These are phyloP conservation scores for Xylaria grammica DNA, from an alignment of 495 filamentous ascomycete species.

Conservation along the genomic window DNA sequence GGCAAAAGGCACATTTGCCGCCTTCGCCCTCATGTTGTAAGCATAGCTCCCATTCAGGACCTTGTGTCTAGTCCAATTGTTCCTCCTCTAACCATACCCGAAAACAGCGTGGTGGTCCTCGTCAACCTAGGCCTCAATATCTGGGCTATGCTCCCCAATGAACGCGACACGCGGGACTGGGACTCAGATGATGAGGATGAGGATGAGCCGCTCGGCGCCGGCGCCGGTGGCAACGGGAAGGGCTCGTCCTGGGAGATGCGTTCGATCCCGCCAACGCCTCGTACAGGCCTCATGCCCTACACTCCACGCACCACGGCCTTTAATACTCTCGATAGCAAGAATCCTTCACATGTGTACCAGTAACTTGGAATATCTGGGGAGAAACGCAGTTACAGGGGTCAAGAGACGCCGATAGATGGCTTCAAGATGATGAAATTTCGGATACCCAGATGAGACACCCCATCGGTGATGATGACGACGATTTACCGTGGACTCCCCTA, in stretches of 20 bases:
- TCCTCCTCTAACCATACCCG: constrained; percentile 21
- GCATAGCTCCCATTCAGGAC: constrained; percentile 33
- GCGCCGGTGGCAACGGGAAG: constrained; percentile 19
- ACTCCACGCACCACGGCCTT: constrained; percentile 62
- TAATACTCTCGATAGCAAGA: constrained; percentile 56
- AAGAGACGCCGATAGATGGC: neutral
- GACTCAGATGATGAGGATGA: constrained; percentile 35
- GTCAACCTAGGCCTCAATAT: constrained; percentile 61
- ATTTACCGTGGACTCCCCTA: neutral
- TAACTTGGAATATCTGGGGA: neutral
- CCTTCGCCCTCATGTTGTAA: constrained; percentile 74
- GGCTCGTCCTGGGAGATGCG: constrained; percentile 49
- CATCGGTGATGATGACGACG: constrained; percentile 15
- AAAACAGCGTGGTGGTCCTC: constrained; percentile 57
- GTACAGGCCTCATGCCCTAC: constrained; percentile 43
- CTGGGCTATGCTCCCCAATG: constrained; percentile 67
- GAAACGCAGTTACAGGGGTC: neutral
- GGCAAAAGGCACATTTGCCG: constrained; percentile 76
- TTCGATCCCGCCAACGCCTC: constrained; percentile 38
- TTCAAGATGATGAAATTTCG: constrained; percentile 11
- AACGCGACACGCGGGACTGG: constrained; percentile 46
- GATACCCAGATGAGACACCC: constrained; percentile 6
- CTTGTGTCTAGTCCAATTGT: neutral
- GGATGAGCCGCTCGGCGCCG: constrained; percentile 21
- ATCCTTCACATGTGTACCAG: constrained; percentile 43